Evolutionary conservation across 768 basidiomycete species (phyloP).

Genomic region (Hypholoma sublateritium): DNA sequence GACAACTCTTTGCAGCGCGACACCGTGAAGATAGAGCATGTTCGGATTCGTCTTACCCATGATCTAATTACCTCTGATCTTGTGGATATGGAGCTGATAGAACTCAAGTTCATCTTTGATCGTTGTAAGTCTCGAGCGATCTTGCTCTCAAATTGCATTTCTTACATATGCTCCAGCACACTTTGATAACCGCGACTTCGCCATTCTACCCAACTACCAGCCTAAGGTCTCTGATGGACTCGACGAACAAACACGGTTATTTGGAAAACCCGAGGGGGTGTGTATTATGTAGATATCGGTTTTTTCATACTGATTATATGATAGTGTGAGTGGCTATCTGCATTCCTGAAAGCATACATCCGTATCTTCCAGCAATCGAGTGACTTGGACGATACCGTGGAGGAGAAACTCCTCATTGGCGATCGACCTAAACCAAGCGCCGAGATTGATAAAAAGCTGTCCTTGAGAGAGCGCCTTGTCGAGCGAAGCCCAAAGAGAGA

Average conservation of each 20-base stretch:
- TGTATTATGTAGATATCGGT: conserved; percentile 22
- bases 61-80: conserved; percentile 70
- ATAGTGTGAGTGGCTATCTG: conserved; percentile 70
- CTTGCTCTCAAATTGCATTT: neutral
- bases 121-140: conserved; percentile 47
- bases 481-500: conserved; percentile 43
- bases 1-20: conserved; percentile 87
- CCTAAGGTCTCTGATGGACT: conserved; percentile 51
- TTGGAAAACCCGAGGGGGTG: conserved; percentile 64
- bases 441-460: conserved; percentile 46
- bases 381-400: conserved; percentile 77
- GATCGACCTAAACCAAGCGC: conserved; percentile 71
- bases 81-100: conserved; percentile 81
- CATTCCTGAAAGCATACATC: conserved; percentile 78
- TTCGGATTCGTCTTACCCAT: conserved; percentile 79
- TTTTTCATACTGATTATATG: neutral
- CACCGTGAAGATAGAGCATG: conserved; percentile 77
- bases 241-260: conserved; percentile 67
- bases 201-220: conserved; percentile 78
- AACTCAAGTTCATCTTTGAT: conserved; percentile 81
- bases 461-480: conserved; percentile 60
- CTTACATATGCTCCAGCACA: conserved; percentile 49
- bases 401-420: conserved; percentile 79
- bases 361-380: conserved; percentile 75
- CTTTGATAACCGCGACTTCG: conserved; percentile 85